Conservation (phyloP, 2,329 filamentous ascomycete species). For the Peltaster fructicola region DNA sequence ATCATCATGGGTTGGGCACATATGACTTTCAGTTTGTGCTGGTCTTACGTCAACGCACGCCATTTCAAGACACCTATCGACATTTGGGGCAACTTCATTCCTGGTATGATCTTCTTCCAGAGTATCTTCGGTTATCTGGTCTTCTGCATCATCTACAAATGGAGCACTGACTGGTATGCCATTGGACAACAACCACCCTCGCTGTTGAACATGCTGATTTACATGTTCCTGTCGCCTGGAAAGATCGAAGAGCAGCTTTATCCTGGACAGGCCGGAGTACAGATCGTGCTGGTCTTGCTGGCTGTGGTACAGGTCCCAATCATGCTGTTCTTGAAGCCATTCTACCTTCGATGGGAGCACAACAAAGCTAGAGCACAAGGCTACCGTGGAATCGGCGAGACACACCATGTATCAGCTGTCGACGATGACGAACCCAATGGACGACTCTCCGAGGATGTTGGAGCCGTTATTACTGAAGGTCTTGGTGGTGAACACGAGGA, state of each 20-base stretch:
- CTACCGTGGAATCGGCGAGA: constrained; percentile 86
- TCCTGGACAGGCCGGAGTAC: constrained; percentile 54
- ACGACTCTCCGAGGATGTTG: constrained; percentile 57
- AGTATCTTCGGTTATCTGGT: constrained; percentile 95
- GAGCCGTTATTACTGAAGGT: constrained; percentile 78
- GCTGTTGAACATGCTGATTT: constrained; percentile 95
- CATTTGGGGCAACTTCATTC: constrained; percentile 93
- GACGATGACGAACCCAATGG: constrained; percentile 66
- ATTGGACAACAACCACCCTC: constrained; percentile 56
- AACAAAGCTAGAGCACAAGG: constrained; percentile 74
- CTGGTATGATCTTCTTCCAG: constrained; percentile 99
- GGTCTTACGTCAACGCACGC: constrained; percentile 80
- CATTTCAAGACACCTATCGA: constrained; percentile 93
- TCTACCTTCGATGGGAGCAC: constrained; percentile 87
- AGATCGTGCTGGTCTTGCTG: constrained; percentile 61
- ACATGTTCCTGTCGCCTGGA: constrained; percentile 93
- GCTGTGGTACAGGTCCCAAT: constrained; percentile 78
- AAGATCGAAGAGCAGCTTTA: constrained; percentile 60
- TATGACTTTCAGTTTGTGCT: constrained; percentile 96
- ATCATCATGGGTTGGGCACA: constrained; percentile 94
- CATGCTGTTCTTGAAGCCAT: constrained; percentile 83
- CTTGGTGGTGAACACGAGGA: constrained; percentile 67
- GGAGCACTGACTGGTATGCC: constrained; percentile 72
- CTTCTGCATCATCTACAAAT: constrained; percentile 91
- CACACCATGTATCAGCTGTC: constrained; percentile 68